Base-by-base conservation (phyloP, 2,329 filamentous ascomycete species). In the Talaromyces sp. region DNA sequence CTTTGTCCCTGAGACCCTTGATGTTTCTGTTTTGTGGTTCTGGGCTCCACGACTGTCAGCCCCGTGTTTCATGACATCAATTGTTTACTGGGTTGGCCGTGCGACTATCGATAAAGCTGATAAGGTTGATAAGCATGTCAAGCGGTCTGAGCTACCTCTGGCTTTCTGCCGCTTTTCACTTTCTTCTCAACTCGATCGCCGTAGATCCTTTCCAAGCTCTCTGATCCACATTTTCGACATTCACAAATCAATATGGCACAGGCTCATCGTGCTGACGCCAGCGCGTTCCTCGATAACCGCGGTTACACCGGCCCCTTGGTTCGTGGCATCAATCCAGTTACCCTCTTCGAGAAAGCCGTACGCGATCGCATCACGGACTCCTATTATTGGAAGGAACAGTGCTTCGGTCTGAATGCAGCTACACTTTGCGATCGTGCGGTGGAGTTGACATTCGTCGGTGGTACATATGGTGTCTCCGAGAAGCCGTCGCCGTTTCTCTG, bases 321-420 rank as follows among this genome's bases (percentile, higher is more conserved):
- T 58, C 91, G 93, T 70, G 91, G 91, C 55, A 88, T 95, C 67
- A 97, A 97, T 76, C 93, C 93, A 1, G 90, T 91, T n/a, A 92
- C 89, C 4, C 89, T 97, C 55, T 89, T 97, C 82, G 93, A 97
- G 74, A 96, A 96, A 73, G 89, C 91, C 36, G 91, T 97, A 61
- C 89, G 90, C 69, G 94, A 99, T 75, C 91, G 94, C 69, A 97
- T 99, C 73, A 86, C 92, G 63, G 91, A 96, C 69, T 90, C 86
- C 48, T 95, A 96, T 77, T 99, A 96, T 79, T 99, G 91, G 89
- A 97, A 97, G 75, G 94, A 97, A 76, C 92, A 97, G 77, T 97
- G 94, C 72, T 99, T 97, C 75, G 94, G 89, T 37, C 82, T 99
- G 60, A 99, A 97, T 77, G 83, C 84, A 3, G 86, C 86, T 1